Conservation (phyloP, 2,329 filamentous ascomycete species). For the Fusarium albosuccineum region DNA sequence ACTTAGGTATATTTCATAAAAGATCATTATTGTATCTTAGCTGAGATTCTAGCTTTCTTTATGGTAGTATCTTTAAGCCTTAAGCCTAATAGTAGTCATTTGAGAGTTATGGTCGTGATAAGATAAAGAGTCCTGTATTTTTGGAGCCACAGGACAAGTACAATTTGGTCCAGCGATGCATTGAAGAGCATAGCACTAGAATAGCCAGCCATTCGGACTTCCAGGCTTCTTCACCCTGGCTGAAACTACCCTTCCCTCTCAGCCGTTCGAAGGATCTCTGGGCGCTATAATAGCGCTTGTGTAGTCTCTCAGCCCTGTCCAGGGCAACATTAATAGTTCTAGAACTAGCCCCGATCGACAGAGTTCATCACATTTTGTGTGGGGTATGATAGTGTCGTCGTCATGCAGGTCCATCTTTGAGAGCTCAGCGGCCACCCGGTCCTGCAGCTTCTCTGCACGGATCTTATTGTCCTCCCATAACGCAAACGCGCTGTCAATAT, state of each 20-base stretch:
- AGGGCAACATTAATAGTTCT: constrained; percentile 16
- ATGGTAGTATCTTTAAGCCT: no score
- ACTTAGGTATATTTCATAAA: no score
- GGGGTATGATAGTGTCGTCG: not conserved
- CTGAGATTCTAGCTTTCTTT: no score
- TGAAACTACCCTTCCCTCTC: not conserved
- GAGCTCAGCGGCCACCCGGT: not conserved
- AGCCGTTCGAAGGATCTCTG: not conserved
- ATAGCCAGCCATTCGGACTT: no score
- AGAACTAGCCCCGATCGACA: constrained; percentile 10
- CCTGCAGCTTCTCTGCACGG: not conserved
- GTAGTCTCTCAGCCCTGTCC: constrained; percentile 13
- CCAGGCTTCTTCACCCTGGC: no score
- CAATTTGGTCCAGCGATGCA: no score
- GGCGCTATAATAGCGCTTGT: not conserved
- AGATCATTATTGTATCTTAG: no score
- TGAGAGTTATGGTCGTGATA: not conserved
- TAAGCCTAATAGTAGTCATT: no score
- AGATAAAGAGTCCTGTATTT: not conserved
- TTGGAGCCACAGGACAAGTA: not conserved
- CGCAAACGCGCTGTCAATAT: not conserved
- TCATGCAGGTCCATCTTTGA: not conserved
- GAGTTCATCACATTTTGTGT: constrained; percentile 3
- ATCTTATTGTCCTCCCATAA: not conserved
- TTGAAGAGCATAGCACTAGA: no score